Conservation (phyloP, 2,329 filamentous ascomycete species). For the Aspergillus melleus region DNA sequence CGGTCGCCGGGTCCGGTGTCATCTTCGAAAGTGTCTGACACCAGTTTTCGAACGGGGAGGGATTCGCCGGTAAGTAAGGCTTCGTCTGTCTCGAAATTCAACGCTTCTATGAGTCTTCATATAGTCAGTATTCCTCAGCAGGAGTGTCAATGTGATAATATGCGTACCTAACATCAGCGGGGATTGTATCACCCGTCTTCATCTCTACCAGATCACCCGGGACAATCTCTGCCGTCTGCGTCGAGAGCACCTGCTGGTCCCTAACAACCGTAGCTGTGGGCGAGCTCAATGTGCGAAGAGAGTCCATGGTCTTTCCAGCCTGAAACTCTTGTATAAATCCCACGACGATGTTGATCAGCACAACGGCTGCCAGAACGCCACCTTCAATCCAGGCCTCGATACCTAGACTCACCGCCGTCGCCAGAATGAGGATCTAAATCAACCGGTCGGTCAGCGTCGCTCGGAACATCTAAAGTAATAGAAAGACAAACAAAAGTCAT, state of each 20-base stretch:
- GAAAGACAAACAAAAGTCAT: slow-evolving; percentile 48
- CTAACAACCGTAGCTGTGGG: slow-evolving; percentile 56
- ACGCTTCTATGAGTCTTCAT: slow-evolving; percentile 48
- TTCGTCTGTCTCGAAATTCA: slow-evolving; percentile 71
- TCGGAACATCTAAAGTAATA: not conserved
- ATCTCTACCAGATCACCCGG: slow-evolving; percentile 56
- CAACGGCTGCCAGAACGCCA: slow-evolving; percentile 57
- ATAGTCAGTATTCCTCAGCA: slow-evolving; percentile 8
- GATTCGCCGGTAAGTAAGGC: slow-evolving; percentile 62
- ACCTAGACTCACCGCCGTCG: slow-evolving; percentile 62
- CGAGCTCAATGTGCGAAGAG: slow-evolving; percentile 53
- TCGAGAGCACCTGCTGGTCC: slow-evolving; percentile 51
- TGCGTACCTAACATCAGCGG: slow-evolving; percentile 55
- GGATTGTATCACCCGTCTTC: slow-evolving; percentile 57
- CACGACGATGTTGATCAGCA: slow-evolving; percentile 55
- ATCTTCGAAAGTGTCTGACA: slow-evolving; percentile 41
- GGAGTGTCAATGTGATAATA: not conserved
- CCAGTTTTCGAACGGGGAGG: slow-evolving; percentile 55
- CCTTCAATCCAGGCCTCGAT: slow-evolving; percentile 57
- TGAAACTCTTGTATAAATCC: slow-evolving; percentile 60
- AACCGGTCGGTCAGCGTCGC: slow-evolving; percentile 32
- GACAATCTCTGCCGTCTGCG: slow-evolving; percentile 58
- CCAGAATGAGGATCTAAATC: slow-evolving; percentile 68
- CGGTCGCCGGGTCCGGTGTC: slow-evolving; percentile 57
- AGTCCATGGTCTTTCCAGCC: slow-evolving; percentile 60